Percentiles rank a stretch among this genome's conserved stretches.
phyloP scores from a whole-genome alignment of 2,329 filamentous ascomycete species.

The Aspergillus sojae region DNA sequence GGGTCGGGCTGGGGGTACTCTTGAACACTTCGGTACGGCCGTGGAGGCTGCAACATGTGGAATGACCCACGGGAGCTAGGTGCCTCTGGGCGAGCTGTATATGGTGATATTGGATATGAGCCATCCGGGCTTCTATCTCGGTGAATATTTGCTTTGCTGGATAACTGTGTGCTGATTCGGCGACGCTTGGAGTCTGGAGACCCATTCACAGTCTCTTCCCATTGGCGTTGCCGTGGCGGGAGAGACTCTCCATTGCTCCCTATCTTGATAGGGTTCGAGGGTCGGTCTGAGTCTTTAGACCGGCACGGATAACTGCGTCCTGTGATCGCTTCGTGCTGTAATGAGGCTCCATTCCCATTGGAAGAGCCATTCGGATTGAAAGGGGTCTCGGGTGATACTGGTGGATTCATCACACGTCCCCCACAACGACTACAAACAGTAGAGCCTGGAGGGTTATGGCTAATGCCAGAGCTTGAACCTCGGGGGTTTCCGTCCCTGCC shows the following conservation, averaged over 20 bases:
- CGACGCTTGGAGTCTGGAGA: constrained; percentile 65
- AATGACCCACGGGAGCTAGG: constrained; percentile 37
- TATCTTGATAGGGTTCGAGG: constrained; percentile 29
- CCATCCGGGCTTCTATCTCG: constrained; percentile 41
- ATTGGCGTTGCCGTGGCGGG: constrained; percentile 28
- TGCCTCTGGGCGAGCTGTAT: constrained; percentile 46
- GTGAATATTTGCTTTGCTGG: constrained; percentile 43
- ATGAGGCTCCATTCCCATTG: constrained; percentile 36
- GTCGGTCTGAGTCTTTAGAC: constrained; percentile 26
- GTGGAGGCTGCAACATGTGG: constrained; percentile 60
- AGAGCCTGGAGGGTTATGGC: constrained; percentile 39
- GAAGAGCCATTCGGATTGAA: constrained; percentile 39
- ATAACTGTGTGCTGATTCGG: constrained; percentile 55
- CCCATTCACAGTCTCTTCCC: constrained; percentile 42
- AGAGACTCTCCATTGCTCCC: constrained; percentile 27
- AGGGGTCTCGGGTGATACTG: constrained; percentile 45
- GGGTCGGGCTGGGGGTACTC: constrained; percentile 47
- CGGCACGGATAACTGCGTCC: constrained; percentile 27
- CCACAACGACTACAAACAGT: constrained; percentile 48
- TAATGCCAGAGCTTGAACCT: constrained; percentile 36
- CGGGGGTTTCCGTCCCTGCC: constrained; percentile 56
- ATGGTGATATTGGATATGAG: constrained; percentile 47
- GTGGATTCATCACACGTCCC: constrained; percentile 51
- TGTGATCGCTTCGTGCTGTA: constrained; percentile 29
- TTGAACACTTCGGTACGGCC: constrained; percentile 38